A percentile compares a stretch with the other conserved stretches of the same genome.
phyloP scores from a whole-genome alignment of 2,329 filamentous ascomycete species.

The Cladosporium cucumerinum region DNA sequence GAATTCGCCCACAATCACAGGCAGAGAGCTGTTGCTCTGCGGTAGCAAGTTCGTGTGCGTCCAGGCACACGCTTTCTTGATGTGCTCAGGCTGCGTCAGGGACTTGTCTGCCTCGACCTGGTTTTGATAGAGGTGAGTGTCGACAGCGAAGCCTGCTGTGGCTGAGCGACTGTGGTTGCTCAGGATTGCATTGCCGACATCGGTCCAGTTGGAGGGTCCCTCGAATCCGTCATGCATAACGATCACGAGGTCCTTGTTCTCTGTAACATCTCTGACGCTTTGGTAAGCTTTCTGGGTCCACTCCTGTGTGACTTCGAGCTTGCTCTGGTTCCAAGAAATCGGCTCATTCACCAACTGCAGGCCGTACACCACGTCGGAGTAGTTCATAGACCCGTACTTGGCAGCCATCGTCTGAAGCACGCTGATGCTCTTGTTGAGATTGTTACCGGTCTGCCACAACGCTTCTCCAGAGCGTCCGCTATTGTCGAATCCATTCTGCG shows the following conservation, averaged over 20 bases:
- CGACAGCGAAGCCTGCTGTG: slow-evolving; percentile 40
- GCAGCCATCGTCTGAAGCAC: slow-evolving; percentile 40
- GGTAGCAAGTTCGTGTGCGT: slow-evolving; percentile 32
- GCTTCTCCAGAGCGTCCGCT: slow-evolving; percentile 27
- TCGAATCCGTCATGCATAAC: slow-evolving; percentile 42
- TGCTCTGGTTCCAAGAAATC: slow-evolving; percentile 36
- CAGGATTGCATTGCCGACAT: slow-evolving; percentile 27
- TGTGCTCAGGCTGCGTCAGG: slow-evolving; percentile 40
- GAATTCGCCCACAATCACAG: slow-evolving; percentile 46
- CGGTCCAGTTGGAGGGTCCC: slow-evolving; percentile 32
- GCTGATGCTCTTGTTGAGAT: slow-evolving; percentile 35
- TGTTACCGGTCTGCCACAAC: slow-evolving; percentile 32
- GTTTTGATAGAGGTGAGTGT: slow-evolving; percentile 47
- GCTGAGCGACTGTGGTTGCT: slow-evolving; percentile 16
- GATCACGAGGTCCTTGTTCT: slow-evolving; percentile 36
- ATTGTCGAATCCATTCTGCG: slow-evolving; percentile 50
- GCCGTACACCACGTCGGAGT: slow-evolving; percentile 43
- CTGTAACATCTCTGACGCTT: slow-evolving; percentile 31
- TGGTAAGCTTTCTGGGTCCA: slow-evolving; percentile 38
- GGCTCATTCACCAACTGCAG: slow-evolving; percentile 48
- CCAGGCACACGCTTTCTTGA: slow-evolving; percentile 41
- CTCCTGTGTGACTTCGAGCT: slow-evolving; percentile 33
- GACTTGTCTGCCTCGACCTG: slow-evolving; percentile 36
- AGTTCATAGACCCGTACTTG: slow-evolving; percentile 39
- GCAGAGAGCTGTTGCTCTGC: slow-evolving; percentile 30